These are phyloP conservation scores for Trametes cingulata DNA, from an alignment of 768 basidiomycete species.

Conservation along the genomic window DNA sequence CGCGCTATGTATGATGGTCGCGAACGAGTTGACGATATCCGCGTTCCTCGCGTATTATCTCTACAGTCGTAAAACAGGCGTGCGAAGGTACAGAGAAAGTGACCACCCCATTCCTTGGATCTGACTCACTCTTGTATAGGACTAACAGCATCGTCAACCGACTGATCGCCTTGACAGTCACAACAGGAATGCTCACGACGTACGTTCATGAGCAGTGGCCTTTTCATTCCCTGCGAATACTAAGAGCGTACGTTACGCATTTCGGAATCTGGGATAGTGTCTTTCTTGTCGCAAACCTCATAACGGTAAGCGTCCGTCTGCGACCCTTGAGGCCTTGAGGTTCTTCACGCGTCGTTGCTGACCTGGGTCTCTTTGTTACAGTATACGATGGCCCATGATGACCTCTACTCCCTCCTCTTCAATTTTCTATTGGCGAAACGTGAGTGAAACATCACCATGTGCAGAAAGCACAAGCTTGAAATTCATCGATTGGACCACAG, in stretches of 20 bases:
- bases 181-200: slow-evolving; percentile 3
- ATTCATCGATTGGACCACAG: background rate
- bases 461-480: background rate
- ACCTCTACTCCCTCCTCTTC: slow-evolving; percentile 6
- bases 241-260: background rate
- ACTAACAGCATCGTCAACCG: slow-evolving; percentile 3
- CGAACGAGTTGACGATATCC: background rate
- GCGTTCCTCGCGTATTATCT: background rate
- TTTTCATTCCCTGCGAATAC: too few species aligned
- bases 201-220: background rate
- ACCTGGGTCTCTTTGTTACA: background rate
- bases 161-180: background rate
- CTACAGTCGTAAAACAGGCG: background rate
- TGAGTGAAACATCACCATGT: background rate
- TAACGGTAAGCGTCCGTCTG: background rate
- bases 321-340: too few species aligned
- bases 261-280: background rate
- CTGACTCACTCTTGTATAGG: background rate
- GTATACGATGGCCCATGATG: background rate
- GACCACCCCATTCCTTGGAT: too few species aligned
- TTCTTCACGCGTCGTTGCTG: background rate
- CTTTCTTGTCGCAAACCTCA: background rate
- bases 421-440: slow-evolving; percentile 8
- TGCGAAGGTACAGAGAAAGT: background rate
- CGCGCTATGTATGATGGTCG: background rate